Evolutionary conservation across 257 asterid genomes (phyloP), one percentile per base, ranked within the genome.

Genomic region (Cynanchum wilfordii): DNA sequence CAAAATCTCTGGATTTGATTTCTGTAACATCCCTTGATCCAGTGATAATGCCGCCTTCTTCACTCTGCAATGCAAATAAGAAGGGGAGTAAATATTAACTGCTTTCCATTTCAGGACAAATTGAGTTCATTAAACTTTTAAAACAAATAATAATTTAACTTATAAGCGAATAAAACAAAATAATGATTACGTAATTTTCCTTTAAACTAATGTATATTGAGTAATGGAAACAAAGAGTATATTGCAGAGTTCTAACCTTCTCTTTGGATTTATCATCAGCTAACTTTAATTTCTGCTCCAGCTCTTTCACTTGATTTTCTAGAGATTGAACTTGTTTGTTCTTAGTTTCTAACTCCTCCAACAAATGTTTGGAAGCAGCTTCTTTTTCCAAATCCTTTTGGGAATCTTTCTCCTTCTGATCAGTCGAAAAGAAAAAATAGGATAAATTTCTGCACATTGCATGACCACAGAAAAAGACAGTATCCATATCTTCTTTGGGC

Each of bases 251-350:
- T 70, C 75, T 75, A 66, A 90, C 98, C 96, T 86, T 86, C 76
- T 84, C 92, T 81, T 91, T 93, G 58, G 79, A 72, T 82, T 81
- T 85, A 65, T 91, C 81, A 70, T 90, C 95, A 69, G 88, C 89
- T 25, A 83, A 69, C 85, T 86, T 90, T 79, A 88, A 70, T 77
- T 73, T 89, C 80, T 83, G 89, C 75, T 82, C 86, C 15, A 86
- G 84, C 67, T 88, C 90, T 81, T 88, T 87, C 17, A 88, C 76
- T 79, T 89, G 83, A 56, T 73, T 84, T 84, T 82, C 84, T 30
- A 89, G 80, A 66, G 76, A 65, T n/a, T 68, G 19, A 56, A 87
- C 74, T 72, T 87, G 88, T n/a, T 88, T 88, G 71, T 81, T 88
- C 96, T 80, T 78, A 17, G 72, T 74, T 78, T 80, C 81, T 40